Evolutionary conservation across 257 asterid genomes (phyloP), one percentile per base, ranked within the genome.

Genomic region (Salvia rosmarinus): DNA sequence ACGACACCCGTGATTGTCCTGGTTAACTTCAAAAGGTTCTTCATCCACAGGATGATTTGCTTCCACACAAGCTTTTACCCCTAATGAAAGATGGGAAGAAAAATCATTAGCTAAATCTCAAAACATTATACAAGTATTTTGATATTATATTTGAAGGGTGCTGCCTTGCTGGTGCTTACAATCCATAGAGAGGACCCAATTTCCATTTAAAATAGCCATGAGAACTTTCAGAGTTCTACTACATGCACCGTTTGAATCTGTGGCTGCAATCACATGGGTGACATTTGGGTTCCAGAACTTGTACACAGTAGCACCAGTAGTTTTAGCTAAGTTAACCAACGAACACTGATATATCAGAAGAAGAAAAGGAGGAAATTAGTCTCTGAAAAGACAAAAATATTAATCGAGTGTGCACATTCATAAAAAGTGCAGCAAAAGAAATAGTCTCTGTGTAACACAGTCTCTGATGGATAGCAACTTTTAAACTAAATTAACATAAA

Each of bases 181-280:
- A 34, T 86, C 95, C 80, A 86, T 77, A 17, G 90, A 80, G 23
- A 94, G 84, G 75, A 91, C 72, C 98, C 99, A 94, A 80, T 74
- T 89, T 64, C 98, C 98, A 47, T 87, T 78, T 79, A 91, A 77
- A 72, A 95, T 88, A 2, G 90, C 97, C 98, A 95, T 88, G 72
- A 95, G 96, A 82, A 95, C 83, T 78, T 95, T 95, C 30, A 85
- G 70, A 59, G 98, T 91, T 82, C 96, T 83, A 47, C 89, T 84
- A 79, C 90, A 89, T 63, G 96, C 93, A 68, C 96, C 99, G 64
- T 81, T 79, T 61, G 83, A 80, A 80, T 95, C 89, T 11, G 95
- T 86, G 64, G 96, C 82, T 23, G 99, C 92, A 61, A 95, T 83
- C 64, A 95, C 93, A 77, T 95, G 99, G 11, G 96, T 95, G 34